These are phyloP conservation scores for Phytophthora uliginosa DNA, from an alignment of 352 stramenopile species.

Conservation along the genomic window DNA sequence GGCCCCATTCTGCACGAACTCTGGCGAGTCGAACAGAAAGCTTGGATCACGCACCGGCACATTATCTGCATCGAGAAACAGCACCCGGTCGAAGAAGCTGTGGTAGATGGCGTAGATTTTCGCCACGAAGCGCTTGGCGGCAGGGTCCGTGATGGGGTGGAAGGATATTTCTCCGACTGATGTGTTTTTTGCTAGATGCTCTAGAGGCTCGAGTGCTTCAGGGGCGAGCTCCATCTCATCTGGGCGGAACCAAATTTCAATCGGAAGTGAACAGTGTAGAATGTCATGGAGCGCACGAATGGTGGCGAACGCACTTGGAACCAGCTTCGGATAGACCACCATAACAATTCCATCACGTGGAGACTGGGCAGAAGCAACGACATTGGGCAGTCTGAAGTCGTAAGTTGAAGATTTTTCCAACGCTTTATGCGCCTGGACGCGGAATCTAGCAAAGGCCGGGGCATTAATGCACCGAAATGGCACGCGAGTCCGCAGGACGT, in stretches of 20 bases:
- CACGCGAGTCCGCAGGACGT: slow-evolving; percentile 32
- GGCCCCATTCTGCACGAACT: slow-evolving; percentile 21
- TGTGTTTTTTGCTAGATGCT: slow-evolving; percentile 25
- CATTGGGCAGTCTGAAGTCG: neutral
- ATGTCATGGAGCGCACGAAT: slow-evolving; percentile 37
- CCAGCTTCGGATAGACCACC: slow-evolving; percentile 60
- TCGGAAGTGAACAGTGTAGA: slow-evolving; percentile 49
- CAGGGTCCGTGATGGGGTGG: slow-evolving; percentile 27
- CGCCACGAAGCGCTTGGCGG: slow-evolving; percentile 53
- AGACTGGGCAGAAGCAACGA: neutral
- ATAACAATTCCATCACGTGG: slow-evolving; percentile 54
- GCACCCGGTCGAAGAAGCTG: slow-evolving; percentile 46
- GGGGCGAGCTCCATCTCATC: slow-evolving; percentile 38
- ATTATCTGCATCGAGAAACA: slow-evolving; percentile 74
- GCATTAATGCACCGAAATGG: slow-evolving; percentile 55
- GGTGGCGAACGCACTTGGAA: slow-evolving; percentile 40
- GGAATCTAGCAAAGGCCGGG: slow-evolving; percentile 48
- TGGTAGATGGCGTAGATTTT: slow-evolving; percentile 62
- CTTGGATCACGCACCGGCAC: slow-evolving; percentile 54
- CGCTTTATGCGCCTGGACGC: slow-evolving; percentile 28
- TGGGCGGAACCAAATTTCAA: slow-evolving; percentile 69
- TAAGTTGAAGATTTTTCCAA: neutral
- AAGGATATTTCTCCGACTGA: slow-evolving; percentile 31
- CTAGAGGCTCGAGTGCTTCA: slow-evolving; percentile 19
- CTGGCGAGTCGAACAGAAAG: slow-evolving; percentile 50